Evolutionary conservation across 371 early-diverging fungal genomes (phyloP).

Genomic region (Nematocida parisii): DNA sequence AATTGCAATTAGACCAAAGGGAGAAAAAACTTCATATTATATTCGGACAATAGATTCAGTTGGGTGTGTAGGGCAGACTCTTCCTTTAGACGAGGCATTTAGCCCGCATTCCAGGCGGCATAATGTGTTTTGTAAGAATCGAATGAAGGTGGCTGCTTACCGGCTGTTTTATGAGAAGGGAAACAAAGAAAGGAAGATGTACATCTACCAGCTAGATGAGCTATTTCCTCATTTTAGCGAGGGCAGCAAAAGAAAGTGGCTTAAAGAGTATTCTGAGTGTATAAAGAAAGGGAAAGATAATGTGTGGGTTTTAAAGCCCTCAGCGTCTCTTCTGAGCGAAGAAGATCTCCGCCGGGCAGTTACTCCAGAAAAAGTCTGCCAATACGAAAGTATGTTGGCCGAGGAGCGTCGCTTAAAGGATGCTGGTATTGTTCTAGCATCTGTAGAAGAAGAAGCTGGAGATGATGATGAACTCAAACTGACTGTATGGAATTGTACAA

Average conservation of each 20-base stretch:
- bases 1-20: slow-evolving; percentile 69
- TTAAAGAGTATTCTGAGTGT: slow-evolving; percentile 89
- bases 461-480: slow-evolving; percentile 82
- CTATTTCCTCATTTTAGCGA: slow-evolving; percentile 70
- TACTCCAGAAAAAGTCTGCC: slow-evolving; percentile 94
- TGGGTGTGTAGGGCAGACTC: slow-evolving; percentile 90
- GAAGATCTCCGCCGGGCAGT: slow-evolving; percentile 86
- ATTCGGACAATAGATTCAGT: slow-evolving; percentile 79
- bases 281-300: slow-evolving; percentile 82
- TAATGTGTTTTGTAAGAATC: slow-evolving; percentile 81
- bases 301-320: slow-evolving; percentile 83
- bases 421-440: slow-evolving; percentile 75
- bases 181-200: slow-evolving; percentile 71
- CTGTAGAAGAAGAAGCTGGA: slow-evolving; percentile 72
- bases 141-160: slow-evolving; percentile 77
- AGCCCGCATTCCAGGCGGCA: slow-evolving; percentile 91
- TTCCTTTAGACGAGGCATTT: slow-evolving; percentile 88
- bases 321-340: slow-evolving; percentile 78
- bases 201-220: slow-evolving; percentile 65
- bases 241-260: slow-evolving; percentile 70
- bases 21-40: slow-evolving; percentile 71
- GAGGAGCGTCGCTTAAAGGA: slow-evolving; percentile 88
- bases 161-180: slow-evolving; percentile 72
- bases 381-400: slow-evolving; percentile 89
- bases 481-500: slow-evolving; percentile 90